These are phyloP conservation scores for Malus orientalis DNA, from an alignment of 306 rosid genomes.

Conservation along the genomic window DNA sequence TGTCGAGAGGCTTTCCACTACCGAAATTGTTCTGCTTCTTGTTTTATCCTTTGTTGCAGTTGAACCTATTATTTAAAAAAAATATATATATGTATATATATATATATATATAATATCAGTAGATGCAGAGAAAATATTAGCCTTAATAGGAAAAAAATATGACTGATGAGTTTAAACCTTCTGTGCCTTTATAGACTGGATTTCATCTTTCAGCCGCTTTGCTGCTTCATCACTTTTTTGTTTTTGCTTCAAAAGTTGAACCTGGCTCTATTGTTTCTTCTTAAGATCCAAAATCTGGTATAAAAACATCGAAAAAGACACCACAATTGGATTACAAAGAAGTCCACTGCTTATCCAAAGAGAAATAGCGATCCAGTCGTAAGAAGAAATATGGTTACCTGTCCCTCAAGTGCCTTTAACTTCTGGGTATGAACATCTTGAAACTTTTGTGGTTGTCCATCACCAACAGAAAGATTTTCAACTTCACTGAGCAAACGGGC, in stretches of 20 bases:
- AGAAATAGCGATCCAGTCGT: not conserved
- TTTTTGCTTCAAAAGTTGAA: slow-evolving; percentile 92
- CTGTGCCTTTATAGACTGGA: slow-evolving; percentile 93
- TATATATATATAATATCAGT: not conserved
- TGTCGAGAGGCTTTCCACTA: slow-evolving; percentile 99
- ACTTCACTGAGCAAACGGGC: slow-evolving; percentile 90
- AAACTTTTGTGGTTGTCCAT: slow-evolving; percentile 89
- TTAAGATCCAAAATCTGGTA: slow-evolving; percentile 83
- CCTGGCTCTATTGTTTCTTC: slow-evolving; percentile 98
- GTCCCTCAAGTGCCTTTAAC: slow-evolving; percentile 85
- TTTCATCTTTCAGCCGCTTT: slow-evolving; percentile 91
- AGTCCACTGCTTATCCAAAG: slow-evolving; percentile 1
- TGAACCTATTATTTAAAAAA: slow-evolving; percentile 55
- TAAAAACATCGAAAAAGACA: slow-evolving; percentile 18
- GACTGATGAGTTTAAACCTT: slow-evolving; percentile 48
- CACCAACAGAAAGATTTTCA: slow-evolving; percentile 92
- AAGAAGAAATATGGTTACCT: slow-evolving; percentile 37
- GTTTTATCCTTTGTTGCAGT: slow-evolving; percentile 92
- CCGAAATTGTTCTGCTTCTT: slow-evolving; percentile 99
- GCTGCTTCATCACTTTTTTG: slow-evolving; percentile 99
- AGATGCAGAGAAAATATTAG: not conserved
- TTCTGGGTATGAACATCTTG: slow-evolving; percentile 92
- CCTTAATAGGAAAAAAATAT: not conserved
- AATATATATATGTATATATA: no score
- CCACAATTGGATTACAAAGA: slow-evolving; percentile 12